phyloP scores from a whole-genome alignment of 768 basidiomycete genomes.

The Mrakia gelida region DNA sequence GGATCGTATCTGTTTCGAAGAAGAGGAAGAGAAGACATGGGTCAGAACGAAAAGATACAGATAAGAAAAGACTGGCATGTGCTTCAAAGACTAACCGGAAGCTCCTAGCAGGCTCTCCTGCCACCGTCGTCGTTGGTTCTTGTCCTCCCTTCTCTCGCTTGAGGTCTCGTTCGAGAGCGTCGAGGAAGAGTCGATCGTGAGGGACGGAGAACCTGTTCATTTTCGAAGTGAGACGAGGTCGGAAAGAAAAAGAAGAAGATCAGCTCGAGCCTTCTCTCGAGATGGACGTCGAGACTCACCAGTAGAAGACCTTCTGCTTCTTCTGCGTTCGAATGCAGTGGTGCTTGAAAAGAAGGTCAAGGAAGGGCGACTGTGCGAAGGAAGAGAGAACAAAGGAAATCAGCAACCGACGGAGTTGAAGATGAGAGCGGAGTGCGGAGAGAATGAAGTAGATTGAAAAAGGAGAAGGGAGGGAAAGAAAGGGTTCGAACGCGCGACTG shows the following conservation, averaged over 20 bases:
- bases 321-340: conserved; percentile 97
- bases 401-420: neutral
- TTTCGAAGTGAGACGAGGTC: neutral
- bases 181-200: conserved; percentile 92
- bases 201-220: conserved; percentile 84
- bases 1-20: conserved; percentile 59
- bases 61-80: no score
- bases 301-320: conserved; percentile 99
- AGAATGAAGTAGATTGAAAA: neutral
- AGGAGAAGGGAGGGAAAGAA: neutral
- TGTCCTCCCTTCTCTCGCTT: conserved; percentile 89
- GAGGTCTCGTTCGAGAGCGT: conserved; percentile 90
- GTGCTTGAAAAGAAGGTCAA: conserved; percentile 90
- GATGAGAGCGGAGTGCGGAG: neutral
- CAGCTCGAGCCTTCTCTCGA: neutral
- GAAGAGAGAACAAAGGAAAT: neutral
- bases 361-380: conserved; percentile 67
- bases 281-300: conserved; percentile 53
- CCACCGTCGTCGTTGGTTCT: conserved; percentile 72
- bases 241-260: conserved; percentile 17
- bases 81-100: conserved; percentile 52
- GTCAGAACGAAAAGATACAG: neutral
- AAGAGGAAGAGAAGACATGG: no score
- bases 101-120: conserved; percentile 77
- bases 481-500: conserved; percentile 37